Conservation (phyloP, 495 filamentous ascomycete genomes). For the Lichina pygmaea region DNA sequence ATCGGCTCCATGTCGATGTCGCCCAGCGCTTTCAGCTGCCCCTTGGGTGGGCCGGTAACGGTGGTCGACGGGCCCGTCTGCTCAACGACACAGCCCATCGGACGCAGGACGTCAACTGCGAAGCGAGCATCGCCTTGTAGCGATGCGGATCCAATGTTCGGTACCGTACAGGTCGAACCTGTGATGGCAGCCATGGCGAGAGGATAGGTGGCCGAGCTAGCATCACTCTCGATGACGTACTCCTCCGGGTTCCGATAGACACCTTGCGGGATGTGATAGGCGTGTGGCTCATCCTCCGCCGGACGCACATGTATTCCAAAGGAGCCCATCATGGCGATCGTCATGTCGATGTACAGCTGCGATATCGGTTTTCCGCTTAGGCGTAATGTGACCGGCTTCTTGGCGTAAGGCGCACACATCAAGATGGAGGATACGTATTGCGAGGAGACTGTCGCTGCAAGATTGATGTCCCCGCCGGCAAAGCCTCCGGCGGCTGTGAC, state of each 20-base stretch:
- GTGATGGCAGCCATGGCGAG: constrained; percentile 86
- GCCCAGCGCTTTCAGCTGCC: constrained; percentile 37
- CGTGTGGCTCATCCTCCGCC: constrained; percentile 51
- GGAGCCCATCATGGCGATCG: constrained; percentile 83
- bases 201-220: constrained; percentile 91
- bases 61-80: constrained; percentile 74
- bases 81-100: constrained; percentile 81
- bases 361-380: constrained; percentile 90
- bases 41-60: constrained; percentile 61
- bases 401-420: constrained; percentile 93
- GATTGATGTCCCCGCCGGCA: constrained; percentile 69
- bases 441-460: constrained; percentile 83
- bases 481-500: constrained; percentile 67
- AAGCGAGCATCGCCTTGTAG: constrained; percentile 93
- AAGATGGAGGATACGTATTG: constrained; percentile 93
- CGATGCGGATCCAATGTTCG: constrained; percentile 78
- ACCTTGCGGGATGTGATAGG: constrained; percentile 79
- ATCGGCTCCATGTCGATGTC: constrained; percentile 96
- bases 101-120: constrained; percentile 65
- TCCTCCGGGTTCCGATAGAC: constrained; percentile 61
- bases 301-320: constrained; percentile 66
- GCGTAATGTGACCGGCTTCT: constrained; percentile 69
- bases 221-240: constrained; percentile 90
- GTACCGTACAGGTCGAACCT: constrained; percentile 80
- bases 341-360: constrained; percentile 97